phyloP scores from a whole-genome alignment of 345 rosid species.

The Noccaea caerulescens region DNA sequence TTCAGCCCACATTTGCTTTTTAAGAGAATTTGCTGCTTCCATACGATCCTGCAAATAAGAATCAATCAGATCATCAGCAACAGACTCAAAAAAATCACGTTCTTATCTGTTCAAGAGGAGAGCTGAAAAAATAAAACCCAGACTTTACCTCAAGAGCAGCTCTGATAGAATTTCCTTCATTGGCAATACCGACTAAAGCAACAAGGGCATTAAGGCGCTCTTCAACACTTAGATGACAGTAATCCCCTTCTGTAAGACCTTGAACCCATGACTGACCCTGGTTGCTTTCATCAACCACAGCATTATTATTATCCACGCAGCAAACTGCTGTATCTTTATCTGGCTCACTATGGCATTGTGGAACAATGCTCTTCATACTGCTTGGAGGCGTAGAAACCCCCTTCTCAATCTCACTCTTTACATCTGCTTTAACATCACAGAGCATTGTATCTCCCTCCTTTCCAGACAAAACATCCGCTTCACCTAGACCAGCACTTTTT shows the following conservation, averaged over 20 bases:
- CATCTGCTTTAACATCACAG: slow-evolving; percentile 43
- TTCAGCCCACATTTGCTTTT: slow-evolving; percentile 99
- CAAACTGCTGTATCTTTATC: slow-evolving; percentile 45
- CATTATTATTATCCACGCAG: slow-evolving; percentile 53
- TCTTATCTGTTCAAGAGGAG: slow-evolving; percentile 11
- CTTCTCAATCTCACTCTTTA: slow-evolving; percentile 50
- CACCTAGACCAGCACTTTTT: slow-evolving; percentile 53
- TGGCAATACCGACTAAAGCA: slow-evolving; percentile 78
- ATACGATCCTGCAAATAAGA: slow-evolving; percentile 76
- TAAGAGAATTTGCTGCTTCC: slow-evolving; percentile 96
- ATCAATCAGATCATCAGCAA: slow-evolving; percentile 30
- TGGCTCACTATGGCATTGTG: slow-evolving; percentile 46
- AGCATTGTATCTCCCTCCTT: slow-evolving; percentile 50
- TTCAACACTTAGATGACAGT: slow-evolving; percentile 91
- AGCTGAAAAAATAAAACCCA: slow-evolving; percentile 21
- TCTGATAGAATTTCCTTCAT: slow-evolving; percentile 94
- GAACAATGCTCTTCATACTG: slow-evolving; percentile 47
- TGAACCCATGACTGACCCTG: slow-evolving; percentile 87
- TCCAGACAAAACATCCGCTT: slow-evolving; percentile 50
- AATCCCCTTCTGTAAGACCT: slow-evolving; percentile 95
- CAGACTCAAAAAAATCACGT: slow-evolving; percentile 20
- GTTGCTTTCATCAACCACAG: slow-evolving; percentile 78
- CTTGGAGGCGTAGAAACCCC: slow-evolving; percentile 51
- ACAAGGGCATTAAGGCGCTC: slow-evolving; percentile 94
- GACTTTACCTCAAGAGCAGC: slow-evolving; percentile 82